phyloP scores from a whole-genome alignment of 108 stramenopile genomes.

The Cyclotella kingstonii region DNA sequence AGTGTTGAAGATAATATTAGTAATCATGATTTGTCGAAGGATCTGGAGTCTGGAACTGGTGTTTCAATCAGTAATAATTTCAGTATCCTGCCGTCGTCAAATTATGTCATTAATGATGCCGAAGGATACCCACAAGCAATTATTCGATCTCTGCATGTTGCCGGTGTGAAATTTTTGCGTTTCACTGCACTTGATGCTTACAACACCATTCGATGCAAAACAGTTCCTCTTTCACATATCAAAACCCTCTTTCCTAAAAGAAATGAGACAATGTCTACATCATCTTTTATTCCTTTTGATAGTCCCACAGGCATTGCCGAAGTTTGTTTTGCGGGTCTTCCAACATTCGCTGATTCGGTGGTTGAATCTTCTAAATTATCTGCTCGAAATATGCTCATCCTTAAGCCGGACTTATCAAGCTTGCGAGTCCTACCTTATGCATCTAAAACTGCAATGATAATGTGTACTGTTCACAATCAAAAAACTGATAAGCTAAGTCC shows the following conservation, averaged over 20 bases:
- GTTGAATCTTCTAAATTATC: constrained; percentile 51
- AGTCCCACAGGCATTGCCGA: constrained; percentile 59
- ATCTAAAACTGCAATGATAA: constrained; percentile 64
- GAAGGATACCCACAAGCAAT: constrained; percentile 43
- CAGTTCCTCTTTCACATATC: constrained; percentile 50
- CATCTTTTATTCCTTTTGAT: constrained; percentile 13
- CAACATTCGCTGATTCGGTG: constrained; percentile 51
- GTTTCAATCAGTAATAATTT: no score
- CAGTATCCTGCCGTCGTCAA: constrained; percentile 12
- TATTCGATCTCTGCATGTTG: constrained; percentile 59
- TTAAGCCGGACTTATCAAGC: constrained; percentile 62
- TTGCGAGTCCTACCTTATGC: constrained; percentile 73
- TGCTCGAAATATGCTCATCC: constrained; percentile 49
- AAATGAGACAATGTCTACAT: not conserved
- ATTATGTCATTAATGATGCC: constrained; percentile 12
- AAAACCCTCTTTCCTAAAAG: constrained; percentile 10
- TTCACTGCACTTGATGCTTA: constrained; percentile 60
- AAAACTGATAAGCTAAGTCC: constrained; percentile 49
- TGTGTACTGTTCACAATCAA: constrained; percentile 63
- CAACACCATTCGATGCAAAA: constrained; percentile 71
- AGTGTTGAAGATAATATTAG: not conserved
- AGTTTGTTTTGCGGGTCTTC: constrained; percentile 65
- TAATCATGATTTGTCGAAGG: constrained; percentile 15
- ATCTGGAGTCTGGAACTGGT: no score
- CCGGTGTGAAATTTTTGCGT: constrained; percentile 78